Evolutionary conservation across 805 yeast genomes (phyloP).

Genomic region (Suhomyces sp.): DNA sequence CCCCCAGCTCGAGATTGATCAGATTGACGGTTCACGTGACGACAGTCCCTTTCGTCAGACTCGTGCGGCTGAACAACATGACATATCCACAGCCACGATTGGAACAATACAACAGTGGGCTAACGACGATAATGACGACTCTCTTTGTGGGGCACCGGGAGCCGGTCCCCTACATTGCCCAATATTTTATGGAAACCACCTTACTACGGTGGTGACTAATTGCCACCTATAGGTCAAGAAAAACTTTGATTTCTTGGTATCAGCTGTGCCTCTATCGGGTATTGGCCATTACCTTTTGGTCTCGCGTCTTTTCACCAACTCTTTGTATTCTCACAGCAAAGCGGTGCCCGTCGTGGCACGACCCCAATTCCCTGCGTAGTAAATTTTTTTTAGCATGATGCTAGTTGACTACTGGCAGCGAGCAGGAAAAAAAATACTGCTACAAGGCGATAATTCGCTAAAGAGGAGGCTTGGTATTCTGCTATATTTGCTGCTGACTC

Average conservation of each 20-base stretch:
- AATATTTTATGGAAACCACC: not conserved
- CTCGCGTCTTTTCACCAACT: not conserved
- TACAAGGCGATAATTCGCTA: not conserved
- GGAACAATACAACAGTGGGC: not conserved
- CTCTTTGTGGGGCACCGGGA: not conserved
- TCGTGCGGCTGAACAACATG: not conserved
- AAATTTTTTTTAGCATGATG: not conserved
- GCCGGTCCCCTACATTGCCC: not conserved
- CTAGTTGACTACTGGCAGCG: not conserved
- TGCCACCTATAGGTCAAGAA: not conserved
- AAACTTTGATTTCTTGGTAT: not conserved
- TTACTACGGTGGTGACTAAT: not conserved
- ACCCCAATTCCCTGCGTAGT: not conserved
- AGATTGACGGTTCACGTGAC: not conserved
- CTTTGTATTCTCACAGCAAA: not conserved
- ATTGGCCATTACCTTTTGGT: not conserved
- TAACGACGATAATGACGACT: not conserved
- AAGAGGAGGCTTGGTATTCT: not conserved
- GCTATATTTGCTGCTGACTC: not conserved
- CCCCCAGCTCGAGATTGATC: too few relatives aligned
- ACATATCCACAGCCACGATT: too few relatives aligned
- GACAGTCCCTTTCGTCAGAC: not conserved
- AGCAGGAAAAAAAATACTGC: not conserved
- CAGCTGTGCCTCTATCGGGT: not conserved
- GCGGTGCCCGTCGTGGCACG: not conserved